Evolutionary conservation across 2,329 filamentous ascomycete genomes (phyloP).

Genomic region (Pseudodiploospora longispora): DNA sequence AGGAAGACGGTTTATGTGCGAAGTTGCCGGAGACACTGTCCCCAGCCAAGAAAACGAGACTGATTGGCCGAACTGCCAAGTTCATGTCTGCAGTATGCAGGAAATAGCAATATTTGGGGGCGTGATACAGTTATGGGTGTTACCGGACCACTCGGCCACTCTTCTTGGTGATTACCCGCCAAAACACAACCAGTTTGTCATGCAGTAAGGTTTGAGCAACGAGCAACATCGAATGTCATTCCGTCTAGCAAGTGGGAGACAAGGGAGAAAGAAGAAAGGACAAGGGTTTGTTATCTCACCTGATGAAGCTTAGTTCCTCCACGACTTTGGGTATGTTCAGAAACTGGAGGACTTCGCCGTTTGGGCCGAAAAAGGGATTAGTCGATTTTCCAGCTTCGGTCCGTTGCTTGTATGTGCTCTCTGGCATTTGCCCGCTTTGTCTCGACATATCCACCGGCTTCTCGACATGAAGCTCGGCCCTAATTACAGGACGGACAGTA

Average conservation of each 20-base stretch:
- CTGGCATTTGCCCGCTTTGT: slow-evolving; percentile 25
- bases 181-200: no score
- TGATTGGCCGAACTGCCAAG: no score
- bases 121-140: no score
- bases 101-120: no score
- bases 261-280: neutral
- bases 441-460: slow-evolving; percentile 33
- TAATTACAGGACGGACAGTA: slow-evolving; percentile 61
- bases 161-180: no score
- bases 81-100: no score
- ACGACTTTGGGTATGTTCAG: slow-evolving; percentile 49
- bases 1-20: no score
- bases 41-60: no score
- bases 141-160: no score
- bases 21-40: no score
- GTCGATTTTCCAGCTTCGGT: slow-evolving; percentile 48
- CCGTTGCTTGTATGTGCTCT: slow-evolving; percentile 52
- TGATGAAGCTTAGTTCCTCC: slow-evolving; percentile 63
- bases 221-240: no score
- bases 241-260: neutral
- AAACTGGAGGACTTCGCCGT: slow-evolving; percentile 51
- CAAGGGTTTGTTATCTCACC: slow-evolving; percentile 40
- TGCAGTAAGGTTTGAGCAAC: no score
- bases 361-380: slow-evolving; percentile 54
- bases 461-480: slow-evolving; percentile 75